Base-by-base conservation (phyloP, 1,284 basidiomycete species). In the Uromyces viciae-fabae region DNA sequence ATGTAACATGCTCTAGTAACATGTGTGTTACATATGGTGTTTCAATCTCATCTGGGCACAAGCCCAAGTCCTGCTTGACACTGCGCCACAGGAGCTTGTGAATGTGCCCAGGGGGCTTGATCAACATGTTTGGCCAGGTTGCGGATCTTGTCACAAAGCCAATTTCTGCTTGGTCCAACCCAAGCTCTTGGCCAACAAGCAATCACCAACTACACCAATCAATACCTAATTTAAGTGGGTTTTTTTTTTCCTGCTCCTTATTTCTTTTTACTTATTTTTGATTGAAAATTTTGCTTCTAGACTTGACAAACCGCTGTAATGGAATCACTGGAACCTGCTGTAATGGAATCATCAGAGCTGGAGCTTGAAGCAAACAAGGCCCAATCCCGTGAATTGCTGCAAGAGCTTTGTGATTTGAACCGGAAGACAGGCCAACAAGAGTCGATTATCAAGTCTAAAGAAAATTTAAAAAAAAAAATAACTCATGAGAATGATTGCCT, bases 41-140 rank as follows among this genome's bases (percentile, higher is more conserved):
- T n/a, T 43, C 64, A 68, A 68, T 36, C n/a, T 2, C 22, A n/a
- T 7, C 38, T 68, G 64, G 64, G 64, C 36, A 43, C 38, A 38
- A 22, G 2, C 64, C 64, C 36, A 43, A 68, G 64, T 68, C 64
- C 64, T 43, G 64, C 64, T 66, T 66, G 64, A n/a, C 31, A n/a
- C 36, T 40, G 38, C 5, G 31, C 58, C 58, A 31, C 58, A 11
- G 58, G 58, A 19, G 64, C 64, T 69, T 69, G 42, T 22, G 40
- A 2, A 1, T 43, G 66, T 46, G 9, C 66, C 66, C 66, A 69
- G 66, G 8, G 25, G 40, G 66, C 66, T 69, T 69, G 42, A 7
- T 25, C 15, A 25, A 42, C 66, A 17, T 42, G 46, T 22, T 22
- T 22, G 42, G 40, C 31, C 33, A 42, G 66, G 19, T 28, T 1